Evolutionary conservation across 352 stramenopile genomes (phyloP).

Genomic region (Salisapilia sapeloensis): DNA sequence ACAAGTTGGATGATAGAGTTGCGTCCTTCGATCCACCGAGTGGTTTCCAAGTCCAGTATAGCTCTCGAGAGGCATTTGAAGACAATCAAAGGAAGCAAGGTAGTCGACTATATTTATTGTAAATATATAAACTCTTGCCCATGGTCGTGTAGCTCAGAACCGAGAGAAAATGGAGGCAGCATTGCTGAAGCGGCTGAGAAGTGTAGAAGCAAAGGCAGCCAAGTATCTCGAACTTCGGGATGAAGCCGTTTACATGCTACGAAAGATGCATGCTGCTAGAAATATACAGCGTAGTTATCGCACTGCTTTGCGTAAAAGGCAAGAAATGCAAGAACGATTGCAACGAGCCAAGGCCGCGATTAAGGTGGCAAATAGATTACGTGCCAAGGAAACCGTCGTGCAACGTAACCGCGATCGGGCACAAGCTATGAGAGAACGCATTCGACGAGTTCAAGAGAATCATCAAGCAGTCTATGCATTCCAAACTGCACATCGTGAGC

Average conservation of each 20-base stretch:
- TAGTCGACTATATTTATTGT: background rate
- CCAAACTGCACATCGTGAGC: constrained; percentile 1
- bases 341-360: constrained; percentile 8
- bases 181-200: constrained; percentile 15
- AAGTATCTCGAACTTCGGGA: constrained; percentile 7
- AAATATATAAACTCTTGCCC: background rate
- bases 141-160: constrained; percentile 9
- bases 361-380: constrained; percentile 11
- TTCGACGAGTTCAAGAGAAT: constrained; percentile 2
- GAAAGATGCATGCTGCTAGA: constrained; percentile 9
- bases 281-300: constrained; percentile 18
- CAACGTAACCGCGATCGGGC: constrained; percentile 21
- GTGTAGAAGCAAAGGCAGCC: constrained; percentile 7
- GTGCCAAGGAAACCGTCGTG: constrained; percentile 15
- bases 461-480: constrained; percentile 1
- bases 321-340: constrained; percentile 4
- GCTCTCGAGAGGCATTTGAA: too few relatives aligned
- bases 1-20: constrained; percentile 28
- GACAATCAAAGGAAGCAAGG: too few relatives aligned
- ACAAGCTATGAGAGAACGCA: constrained; percentile 13
- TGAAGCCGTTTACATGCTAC: constrained; percentile 7
- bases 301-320: constrained; percentile 2
- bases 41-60: background rate
- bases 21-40: background rate
- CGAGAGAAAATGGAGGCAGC: constrained; percentile 15